Evolutionary conservation across 2,329 filamentous ascomycete genomes (phyloP), one percentile per base, ranked within the genome.

Genomic region (Xylariaceae sp.): DNA sequence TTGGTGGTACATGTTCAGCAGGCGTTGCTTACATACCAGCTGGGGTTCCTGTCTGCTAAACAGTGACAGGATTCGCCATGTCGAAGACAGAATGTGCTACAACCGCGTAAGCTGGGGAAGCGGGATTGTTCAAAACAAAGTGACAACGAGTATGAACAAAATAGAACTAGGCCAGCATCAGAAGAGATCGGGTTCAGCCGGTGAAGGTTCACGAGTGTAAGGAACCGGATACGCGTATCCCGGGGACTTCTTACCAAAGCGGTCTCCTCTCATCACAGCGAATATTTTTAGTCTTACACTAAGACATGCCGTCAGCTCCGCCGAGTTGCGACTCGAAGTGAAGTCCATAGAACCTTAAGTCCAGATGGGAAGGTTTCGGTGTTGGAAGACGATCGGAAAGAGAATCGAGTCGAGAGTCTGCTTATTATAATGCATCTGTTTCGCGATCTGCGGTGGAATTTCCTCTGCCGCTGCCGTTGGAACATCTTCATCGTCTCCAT

Each of bases 211-310:
- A 56, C 43, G 50, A 53, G 49, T 26, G 55, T 32, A 42, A 7
- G 47, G 50, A 39, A 46, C 13, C 45, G 5, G 46, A 51, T 45
- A 40, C 36, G 37, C 37, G 46, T 36, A 45, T 53, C 47, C 56
- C 37, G 29, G 40, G 50, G 43, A 39, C 10, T 34, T 70, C 72
- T 61, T 72, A 76, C 74, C 74, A 76, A 40, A 76, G 65, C 39
- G 74, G 74, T 58, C 68, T 73, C 55, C 68, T 68, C 59, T 77
- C 74, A 54, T 76, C 73, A 63, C 74, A 76, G 49, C 74, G 71
- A 47, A 76, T 74, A 58, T 76, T 74, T 58, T 74, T 71, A 50
- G 63, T 64, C 62, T 73, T 75, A 65, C 65, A 67, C 58, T 60
- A 6, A 8, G 49, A 32, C 30, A 18, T 9, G 22, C 42, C n/a